Conservation (phyloP, 805 yeast genomes). For the Pichia phayaonensis region DNA sequence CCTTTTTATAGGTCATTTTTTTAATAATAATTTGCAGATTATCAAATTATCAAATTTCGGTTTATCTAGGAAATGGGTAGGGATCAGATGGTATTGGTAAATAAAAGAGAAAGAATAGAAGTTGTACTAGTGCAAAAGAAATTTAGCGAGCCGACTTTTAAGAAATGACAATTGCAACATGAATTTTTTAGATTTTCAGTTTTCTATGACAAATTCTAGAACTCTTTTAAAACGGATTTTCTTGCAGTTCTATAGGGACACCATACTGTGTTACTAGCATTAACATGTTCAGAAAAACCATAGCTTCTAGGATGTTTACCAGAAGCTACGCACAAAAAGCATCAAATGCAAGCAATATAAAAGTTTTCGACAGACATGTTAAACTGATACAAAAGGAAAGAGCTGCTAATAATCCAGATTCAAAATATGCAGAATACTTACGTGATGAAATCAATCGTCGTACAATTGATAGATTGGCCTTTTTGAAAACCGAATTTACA, state of each 20-base stretch:
- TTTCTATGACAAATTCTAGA: not conserved
- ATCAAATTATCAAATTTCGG: no score
- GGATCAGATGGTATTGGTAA: no score
- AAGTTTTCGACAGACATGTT: constrained; percentile 55
- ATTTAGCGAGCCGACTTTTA: not conserved
- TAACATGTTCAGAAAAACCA: not conserved
- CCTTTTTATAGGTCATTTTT: no score
- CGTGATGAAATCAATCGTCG: constrained; percentile 67
- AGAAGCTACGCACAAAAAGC: constrained; percentile 8
- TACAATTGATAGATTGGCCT: constrained; percentile 68
- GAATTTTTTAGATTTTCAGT: not conserved
- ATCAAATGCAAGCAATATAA: constrained; percentile 2
- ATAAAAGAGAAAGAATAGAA: no score
- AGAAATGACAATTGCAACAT: not conserved
- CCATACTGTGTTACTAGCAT: not conserved
- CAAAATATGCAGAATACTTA: constrained; percentile 59
- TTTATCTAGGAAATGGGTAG: no score
- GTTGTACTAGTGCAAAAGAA: not conserved
- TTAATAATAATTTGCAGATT: no score
- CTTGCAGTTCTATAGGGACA: not conserved
- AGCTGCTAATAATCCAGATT: constrained; percentile 39
- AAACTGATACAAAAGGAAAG: constrained; percentile 55
- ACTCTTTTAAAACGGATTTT: not conserved
- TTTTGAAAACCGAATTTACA: constrained; percentile 57
- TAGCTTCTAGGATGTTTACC: not conserved